Base-by-base conservation (phyloP, 1,284 basidiomycete genomes). In the Hortiboletus rubellus region DNA sequence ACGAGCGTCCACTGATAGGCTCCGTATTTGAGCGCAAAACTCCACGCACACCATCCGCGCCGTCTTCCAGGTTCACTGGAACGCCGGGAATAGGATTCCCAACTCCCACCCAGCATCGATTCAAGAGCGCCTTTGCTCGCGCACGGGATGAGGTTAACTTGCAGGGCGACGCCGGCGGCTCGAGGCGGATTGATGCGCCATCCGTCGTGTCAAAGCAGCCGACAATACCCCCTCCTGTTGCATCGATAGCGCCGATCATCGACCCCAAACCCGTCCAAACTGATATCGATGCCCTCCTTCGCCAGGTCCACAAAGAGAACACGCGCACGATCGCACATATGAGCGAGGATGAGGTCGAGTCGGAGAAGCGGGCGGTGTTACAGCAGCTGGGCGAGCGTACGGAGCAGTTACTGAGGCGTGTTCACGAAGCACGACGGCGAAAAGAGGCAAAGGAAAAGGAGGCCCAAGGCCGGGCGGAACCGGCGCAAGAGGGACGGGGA, bases 71-170 rank as follows among this genome's bases (percentile, higher is more conserved):
- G 40, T 71, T 75, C 27, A 57, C 59, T 7, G 36, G 56, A 1
- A 67, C 76, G 0, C 63, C 72, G 5, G 77, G 73, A 48, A 73
- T 72, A 42, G 82, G 85, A 3, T 88, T 88, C 69, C 86, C 86
- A 34, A 60, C 70, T 27, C 27, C 27, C 0, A 85, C 80, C 6
- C 80, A 85, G 58, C 86, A 87, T 66, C 77, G 86, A 50, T 85
- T 80, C 56, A 72, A 65, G 27, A 88, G 87, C 60, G 82, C 82
- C 27, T 87, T 89, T 72, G 74, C 81, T 7, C 79, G 80, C 10
- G 76, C 71, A 42, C 75, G 76, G 67, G 75, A 81, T 53, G 76
- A 66, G 40, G 61, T 59, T 24, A 41, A 52, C 52, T 30, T 3
- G 55, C 79, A 71, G 52, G 59, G 50, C 36, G 57, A 56, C 14